Evolutionary conservation across 805 yeast species (phyloP), one percentile per base, ranked within the genome.

Genomic region (Teunomyces pallodes): DNA sequence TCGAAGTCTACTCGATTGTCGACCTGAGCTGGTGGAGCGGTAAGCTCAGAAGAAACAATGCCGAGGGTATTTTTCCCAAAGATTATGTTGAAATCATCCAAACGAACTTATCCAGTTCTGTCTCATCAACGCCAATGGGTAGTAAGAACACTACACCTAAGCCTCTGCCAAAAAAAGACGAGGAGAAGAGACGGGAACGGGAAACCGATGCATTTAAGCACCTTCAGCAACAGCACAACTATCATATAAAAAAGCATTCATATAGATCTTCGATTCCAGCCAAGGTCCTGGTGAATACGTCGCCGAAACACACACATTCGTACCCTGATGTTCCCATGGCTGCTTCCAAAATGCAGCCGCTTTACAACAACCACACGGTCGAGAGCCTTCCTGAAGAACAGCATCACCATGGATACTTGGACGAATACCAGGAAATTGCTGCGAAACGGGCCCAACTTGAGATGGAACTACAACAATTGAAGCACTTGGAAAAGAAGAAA

Each of bases 1-100:
- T 94, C 56, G 96, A 90, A 53, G 96, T 94, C 4, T 79, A 83
- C 45, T 76, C 82, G 50, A 70, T 82, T 9, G 88, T 92, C 3
- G 96, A 94, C 61, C 96, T 96, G 14, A 84, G 84, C 58, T 90
- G 96, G 95, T 90, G 92, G 86, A 87, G 82, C 58, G 99, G 99
- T 1, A 74, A 77, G 51, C 76, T 92, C 47, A 70, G 83, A 54
- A 76, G 98, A 60, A 90, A 89, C 67, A 87, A 83, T 52, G 81
- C 88, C 56, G 81, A 82, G 33, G 99, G 99, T 0, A 75, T 82
- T 42, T 94, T 94, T 60, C 98, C 99, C 1, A 77, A 85, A 35
- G 92, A 91, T 58, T 91, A 85, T 61, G 97, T 90, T 5, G 83
- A 81, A 49, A 60, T 82, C 14, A 56, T 84, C 43, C 78, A 56